Base-by-base conservation (phyloP, 352 stramenopile species). In the Peronospora tabacina region DNA sequence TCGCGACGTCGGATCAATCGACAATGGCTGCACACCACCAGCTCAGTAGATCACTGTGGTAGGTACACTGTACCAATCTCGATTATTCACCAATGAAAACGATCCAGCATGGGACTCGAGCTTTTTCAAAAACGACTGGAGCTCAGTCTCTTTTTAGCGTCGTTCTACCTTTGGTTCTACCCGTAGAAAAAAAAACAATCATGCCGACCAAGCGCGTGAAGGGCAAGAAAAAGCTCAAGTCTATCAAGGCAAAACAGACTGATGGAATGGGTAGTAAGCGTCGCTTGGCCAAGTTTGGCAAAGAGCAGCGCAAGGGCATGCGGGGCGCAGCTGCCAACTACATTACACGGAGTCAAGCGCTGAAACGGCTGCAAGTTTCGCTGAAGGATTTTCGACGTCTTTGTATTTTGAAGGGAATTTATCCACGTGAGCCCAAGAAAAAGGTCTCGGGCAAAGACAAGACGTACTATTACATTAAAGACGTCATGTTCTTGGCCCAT, bases 381-480 rank as follows among this genome's bases (percentile, higher is more conserved):
- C 82, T 99, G 46, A 98, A 98, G 66, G 96, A 99, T 58, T 99
- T 99, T 78, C 85, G 94, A 30, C 85, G 96, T 5, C 72, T 99
- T 1, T 99, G 96, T 66, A 99, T 99, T 64, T 76, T 99, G 35
- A 99, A 99, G 72, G 97, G 97, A 33, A 95, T 99, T 32, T 99
- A 99, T 76, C 97, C 97, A 16, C 81, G 97, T 43, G 92, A 99
- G 54, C 96, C 96, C 15, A 90, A 94, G 54, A 97, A 97, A 63
- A 94, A 97, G 53, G 68, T 71, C 3, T 87, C 85, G 47, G 95
- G 95, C 54, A 97, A 97, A 60, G 92, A 97, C 49, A 97, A 98
- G 78, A 96, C 95, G 26, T 99, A 98, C 68, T 99, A 99, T 73
- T 97, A 99, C 72, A 81, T 98, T 46, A 99, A 99, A 72, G 97